Base-by-base conservation (phyloP, 1,284 basidiomycete genomes). In the Apiotrichum mycotoxinovorans region DNA sequence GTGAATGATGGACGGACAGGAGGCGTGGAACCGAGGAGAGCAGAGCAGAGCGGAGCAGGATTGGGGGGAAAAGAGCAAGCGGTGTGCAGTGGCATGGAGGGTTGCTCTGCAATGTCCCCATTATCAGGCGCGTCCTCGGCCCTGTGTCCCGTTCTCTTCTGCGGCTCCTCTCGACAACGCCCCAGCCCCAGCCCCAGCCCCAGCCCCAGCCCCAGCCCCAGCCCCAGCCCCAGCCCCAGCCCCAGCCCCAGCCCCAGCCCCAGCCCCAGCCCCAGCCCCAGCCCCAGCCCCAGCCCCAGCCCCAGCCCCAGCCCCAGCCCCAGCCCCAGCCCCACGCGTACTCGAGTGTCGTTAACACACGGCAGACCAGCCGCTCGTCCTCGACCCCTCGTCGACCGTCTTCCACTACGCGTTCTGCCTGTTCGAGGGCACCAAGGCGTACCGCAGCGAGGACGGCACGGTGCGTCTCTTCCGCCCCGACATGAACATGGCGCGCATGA, bases 361-460 rank as follows among this genome's bases (percentile, higher is more conserved):
- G 5, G 4, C 60, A 89, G 89, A 92, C 73, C 85, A 83, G 1
- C 84, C 88, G 15, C 78, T 98, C 26, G 71, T 78, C 26, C 80
- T 98, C 22, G 85, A 89, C 58, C 95, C 95, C 10, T 88, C 88
- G 60, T 83, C 85, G 14, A 90, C 89, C 60, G 91, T 96, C 34
- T 82, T 98, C 63, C 95, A 98, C 78, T 98, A 98, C 78, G 94
- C 93, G 0, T 79, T 80, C 54, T 79, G 78, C 43, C 71, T 82
- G 56, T 98, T 98, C 69, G 95, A 98, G 74, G 95, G 95, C 25
- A 85, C 97, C 83, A 99, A 99, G 75, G 95, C 94, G 0, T 98
- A 98, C 80, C 83, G 87, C 56, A 86, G 89, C 64, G 79, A 84
- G 51, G 80, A 86, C 47, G 93, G 89, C 23, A 85, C 83, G 51